Conservation (phyloP, 2,329 filamentous ascomycete species). For the Sporothrix inflata region DNA sequence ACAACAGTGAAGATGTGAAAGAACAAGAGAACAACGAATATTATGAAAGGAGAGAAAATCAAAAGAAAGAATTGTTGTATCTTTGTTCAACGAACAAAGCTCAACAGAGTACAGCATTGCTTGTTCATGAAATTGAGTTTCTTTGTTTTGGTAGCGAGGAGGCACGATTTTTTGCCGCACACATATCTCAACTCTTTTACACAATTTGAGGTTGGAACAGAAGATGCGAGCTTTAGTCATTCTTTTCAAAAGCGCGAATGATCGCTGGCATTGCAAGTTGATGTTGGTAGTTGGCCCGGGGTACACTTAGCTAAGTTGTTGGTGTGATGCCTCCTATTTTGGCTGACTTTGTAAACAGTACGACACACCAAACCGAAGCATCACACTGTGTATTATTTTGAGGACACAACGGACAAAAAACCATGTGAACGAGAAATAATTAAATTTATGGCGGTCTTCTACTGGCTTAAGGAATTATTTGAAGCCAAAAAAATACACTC, state of each 20-base stretch:
- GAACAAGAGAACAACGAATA: background rate
- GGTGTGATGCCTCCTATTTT: background rate
- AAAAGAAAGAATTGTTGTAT: constrained; percentile 48
- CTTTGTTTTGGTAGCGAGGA: no score
- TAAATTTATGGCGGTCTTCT: no score
- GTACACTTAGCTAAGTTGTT: background rate
- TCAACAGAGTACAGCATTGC: background rate
- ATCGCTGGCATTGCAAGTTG: no score
- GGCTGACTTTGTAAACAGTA: background rate
- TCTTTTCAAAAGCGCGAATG: no score
- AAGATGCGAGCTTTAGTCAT: no score
- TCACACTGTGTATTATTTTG: background rate
- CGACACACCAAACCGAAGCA: background rate
- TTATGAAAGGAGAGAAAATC: background rate
- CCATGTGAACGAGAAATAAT: no score
- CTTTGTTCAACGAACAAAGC: constrained; percentile 45
- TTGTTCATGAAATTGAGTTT: background rate
- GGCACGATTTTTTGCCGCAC: background rate
- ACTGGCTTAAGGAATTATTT: no score
- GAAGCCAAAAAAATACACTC: background rate
- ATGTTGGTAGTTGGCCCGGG: no score
- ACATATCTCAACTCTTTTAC: no score
- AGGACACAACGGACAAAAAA: background rate
- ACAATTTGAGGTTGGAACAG: no score
- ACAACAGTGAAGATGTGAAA: background rate